Conservation (phyloP, 306 rosid species). For the Cercis canadensis region DNA sequence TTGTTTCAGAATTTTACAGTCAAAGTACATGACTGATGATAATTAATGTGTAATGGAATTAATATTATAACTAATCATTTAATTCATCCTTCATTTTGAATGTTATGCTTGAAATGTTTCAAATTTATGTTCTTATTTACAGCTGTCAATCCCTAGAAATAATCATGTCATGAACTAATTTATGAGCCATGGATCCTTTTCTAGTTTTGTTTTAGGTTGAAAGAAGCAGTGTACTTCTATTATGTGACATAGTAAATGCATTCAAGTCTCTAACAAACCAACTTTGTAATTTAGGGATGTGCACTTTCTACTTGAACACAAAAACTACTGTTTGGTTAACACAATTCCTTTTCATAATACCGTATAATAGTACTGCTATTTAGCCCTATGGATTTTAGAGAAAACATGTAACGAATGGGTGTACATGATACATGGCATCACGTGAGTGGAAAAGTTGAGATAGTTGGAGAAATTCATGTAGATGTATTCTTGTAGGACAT, state of each 20-base stretch:
- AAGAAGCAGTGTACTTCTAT: not conserved
- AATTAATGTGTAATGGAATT: not conserved
- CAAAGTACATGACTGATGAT: too few species aligned
- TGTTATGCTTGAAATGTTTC: not conserved
- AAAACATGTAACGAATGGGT: too few species aligned
- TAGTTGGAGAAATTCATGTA: too few species aligned
- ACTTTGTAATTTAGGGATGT: not conserved
- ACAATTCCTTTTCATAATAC: not conserved
- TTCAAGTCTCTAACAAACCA: not conserved
- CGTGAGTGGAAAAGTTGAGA: too few species aligned
- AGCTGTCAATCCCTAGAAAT: too few species aligned
- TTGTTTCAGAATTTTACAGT: too few species aligned
- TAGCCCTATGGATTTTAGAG: too few species aligned
- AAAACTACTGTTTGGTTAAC: too few species aligned
- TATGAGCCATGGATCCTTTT: not conserved
- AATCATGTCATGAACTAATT: not conserved
- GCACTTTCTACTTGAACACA: not conserved
- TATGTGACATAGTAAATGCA: not conserved
- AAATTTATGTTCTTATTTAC: not conserved
- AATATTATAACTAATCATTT: not conserved
- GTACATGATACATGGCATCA: too few species aligned
- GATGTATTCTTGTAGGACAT: too few species aligned
- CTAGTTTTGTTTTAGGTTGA: not conserved
- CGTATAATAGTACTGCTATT: too few species aligned
- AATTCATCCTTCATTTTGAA: not conserved